Base-by-base conservation (phyloP, 1,139 yeast species). In the Pneumocystis wakefieldiae region DNA sequence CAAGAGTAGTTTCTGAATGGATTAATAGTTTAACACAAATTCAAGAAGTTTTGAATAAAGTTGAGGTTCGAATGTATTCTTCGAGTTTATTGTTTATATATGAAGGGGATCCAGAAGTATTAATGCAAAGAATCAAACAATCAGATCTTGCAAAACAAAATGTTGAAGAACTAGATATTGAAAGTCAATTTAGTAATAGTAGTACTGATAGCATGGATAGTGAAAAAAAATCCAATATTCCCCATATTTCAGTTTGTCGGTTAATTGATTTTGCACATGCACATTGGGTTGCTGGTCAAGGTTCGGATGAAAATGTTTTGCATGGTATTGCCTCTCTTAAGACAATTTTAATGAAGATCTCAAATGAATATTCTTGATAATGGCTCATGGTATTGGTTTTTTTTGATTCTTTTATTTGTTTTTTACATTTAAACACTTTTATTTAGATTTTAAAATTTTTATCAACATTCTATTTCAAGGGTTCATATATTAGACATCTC, bases 261-360 rank as follows among this genome's bases (percentile, higher is more conserved):
- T 70, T 91, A 64, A 89, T 92, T 17, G 98, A 92, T 73, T 90
- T 92, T 77, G 97, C 97, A 0, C 97, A 91, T 72, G 82, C 97
- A 0, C 80, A 77, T 67, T 75, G 81, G 66, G 79, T 81, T 0
- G 81, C 83, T 0, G 87, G 86, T 0, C 67, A 79, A 64, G 95
- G 95, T 0, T 80, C 81, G 37, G 96, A 90, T 72, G 86, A 83
- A 61, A 86, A 86, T 70, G 75, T 85, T 3, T 72, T 89, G 3
- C 75, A 74, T 36, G 97, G 96, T 10, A 24, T 48, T 48, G 28
- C 55, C 14, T 48, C 55, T 12, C 55, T 48, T 24, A 48, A 48
- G 24, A 10, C 55, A 48, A 19, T 48, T 48, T 48, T 48, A 15
- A 48, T n/a, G n/a, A 29, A 48, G 28, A 48, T 48, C 10, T 48